Base-by-base conservation (phyloP, 2,329 filamentous ascomycete genomes). In the Albifimbria verrucaria region DNA sequence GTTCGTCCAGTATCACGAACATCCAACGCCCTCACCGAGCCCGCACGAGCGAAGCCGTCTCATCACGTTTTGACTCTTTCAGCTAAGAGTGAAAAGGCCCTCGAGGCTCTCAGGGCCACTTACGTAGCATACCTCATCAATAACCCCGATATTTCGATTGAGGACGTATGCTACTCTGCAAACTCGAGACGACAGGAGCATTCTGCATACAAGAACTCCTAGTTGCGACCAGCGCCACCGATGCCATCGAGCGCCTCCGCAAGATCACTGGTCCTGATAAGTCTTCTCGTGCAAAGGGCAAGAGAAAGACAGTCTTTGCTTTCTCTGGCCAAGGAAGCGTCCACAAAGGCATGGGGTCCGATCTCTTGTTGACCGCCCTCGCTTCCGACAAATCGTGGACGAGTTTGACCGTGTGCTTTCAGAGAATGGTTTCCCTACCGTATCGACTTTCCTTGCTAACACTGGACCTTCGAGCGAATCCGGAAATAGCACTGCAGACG, bases 321-420 rank as follows among this genome's bases (percentile, higher is more conserved):
- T 72, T 70, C 46, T 69, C 69, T 2, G 69, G 69, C 3, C 69
- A 72, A 52, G 69, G 68, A 3, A 58, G 62, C 36, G 61, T 63
- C 24, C 67, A 67, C 25, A 57, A 54, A 7, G 66, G 65, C 20
- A 64, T 71, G 59, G 67, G 65, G 7, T 62, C 61, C 12, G 58
- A 65, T 28, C 53, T 71, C 11, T 61, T 64, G 26, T 46, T 60
- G 1, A 63, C 62, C 4, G 61, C 58, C 59, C 62, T 2, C 51
- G 57, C 18, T 71, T 70, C 51, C 59, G 52, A 9, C n/a, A 18
- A 17, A 50, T 25, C 20, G 49, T 50, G 36, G 46, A 48, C 17
- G 25, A 48, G 24, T 48, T 25, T 26, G 46, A 48, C 18, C 17
- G 20, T 12, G 18, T 48, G 4, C 46, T 48, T 11, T 18, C 24